phyloP scores from a whole-genome alignment of 768 basidiomycete species.

The Candolleomyces efflorescens region DNA sequence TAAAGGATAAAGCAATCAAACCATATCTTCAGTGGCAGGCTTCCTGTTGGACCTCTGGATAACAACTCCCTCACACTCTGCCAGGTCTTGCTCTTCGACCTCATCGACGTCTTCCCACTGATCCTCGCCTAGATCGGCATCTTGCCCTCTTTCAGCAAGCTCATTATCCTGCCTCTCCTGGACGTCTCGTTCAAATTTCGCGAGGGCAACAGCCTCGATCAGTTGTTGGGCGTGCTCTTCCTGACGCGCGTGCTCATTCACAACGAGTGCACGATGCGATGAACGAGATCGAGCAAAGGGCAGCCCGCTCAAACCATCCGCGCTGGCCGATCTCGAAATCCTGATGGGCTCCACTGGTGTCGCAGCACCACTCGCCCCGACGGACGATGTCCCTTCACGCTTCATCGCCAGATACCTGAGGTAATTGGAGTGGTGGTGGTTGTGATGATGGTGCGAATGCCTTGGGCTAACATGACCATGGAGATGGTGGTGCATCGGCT shows the following conservation, averaged over 20 bases:
- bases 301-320: neutral
- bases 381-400: neutral
- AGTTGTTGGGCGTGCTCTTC: neutral
- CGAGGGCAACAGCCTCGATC: neutral
- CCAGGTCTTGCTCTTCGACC: neutral
- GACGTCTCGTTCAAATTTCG: neutral
- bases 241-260: neutral
- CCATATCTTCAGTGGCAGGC: too few species aligned
- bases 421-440: neutral
- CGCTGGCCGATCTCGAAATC: neutral
- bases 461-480: neutral
- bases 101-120: neutral
- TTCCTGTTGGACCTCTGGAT: neutral
- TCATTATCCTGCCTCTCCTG: neutral
- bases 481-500: constrained; percentile 1
- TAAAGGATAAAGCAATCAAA: too few species aligned
- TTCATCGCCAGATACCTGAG: constrained; percentile 4
- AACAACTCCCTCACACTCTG: neutral
- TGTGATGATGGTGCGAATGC: constrained; percentile 1
- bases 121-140: neutral
- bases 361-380: neutral
- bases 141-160: neutral
- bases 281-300: neutral
- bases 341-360: neutral
- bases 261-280: neutral